These are phyloP conservation scores for Fusarium illudens DNA, from an alignment of 2,329 filamentous ascomycete genomes.

Conservation along the genomic window DNA sequence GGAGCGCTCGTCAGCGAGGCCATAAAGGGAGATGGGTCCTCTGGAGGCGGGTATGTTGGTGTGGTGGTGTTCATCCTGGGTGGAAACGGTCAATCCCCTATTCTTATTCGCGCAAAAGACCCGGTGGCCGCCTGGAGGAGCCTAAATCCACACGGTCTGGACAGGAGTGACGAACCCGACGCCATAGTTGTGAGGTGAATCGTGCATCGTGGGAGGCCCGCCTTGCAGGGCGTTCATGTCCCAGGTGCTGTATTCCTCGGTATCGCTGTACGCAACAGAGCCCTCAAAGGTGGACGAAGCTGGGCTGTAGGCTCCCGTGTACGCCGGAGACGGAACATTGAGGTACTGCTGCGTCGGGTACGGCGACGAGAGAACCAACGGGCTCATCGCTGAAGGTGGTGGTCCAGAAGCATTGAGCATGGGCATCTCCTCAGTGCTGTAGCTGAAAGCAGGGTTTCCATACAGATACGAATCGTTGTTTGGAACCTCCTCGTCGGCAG, in stretches of 20 bases:
- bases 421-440: slow-evolving; percentile 70
- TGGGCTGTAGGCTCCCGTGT: slow-evolving; percentile 66
- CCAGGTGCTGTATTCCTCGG: slow-evolving; percentile 63
- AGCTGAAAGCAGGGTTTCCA: slow-evolving; percentile 67
- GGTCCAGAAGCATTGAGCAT: slow-evolving; percentile 57
- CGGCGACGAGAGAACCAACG: slow-evolving; percentile 64
- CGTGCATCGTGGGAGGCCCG: slow-evolving; percentile 58
- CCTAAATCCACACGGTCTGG: slow-evolving; percentile 69
- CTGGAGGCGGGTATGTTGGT: slow-evolving; percentile 55
- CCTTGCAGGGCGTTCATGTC: slow-evolving; percentile 56
- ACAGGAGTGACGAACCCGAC: slow-evolving; percentile 70
- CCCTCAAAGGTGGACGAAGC: slow-evolving; percentile 69
- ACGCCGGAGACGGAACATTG: slow-evolving; percentile 69
- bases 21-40: slow-evolving; percentile 51
- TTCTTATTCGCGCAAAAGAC: slow-evolving; percentile 50
- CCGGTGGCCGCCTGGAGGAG: slow-evolving; percentile 51
- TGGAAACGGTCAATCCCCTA: slow-evolving; percentile 64
- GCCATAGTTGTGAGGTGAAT: slow-evolving; percentile 53
- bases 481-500: slow-evolving; percentile 56
- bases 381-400: slow-evolving; percentile 60
- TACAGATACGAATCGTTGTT: slow-evolving; percentile 60
- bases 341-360: slow-evolving; percentile 66
- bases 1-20: slow-evolving; percentile 50
- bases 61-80: slow-evolving; percentile 61
- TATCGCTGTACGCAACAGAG: slow-evolving; percentile 70